Base-by-base conservation (phyloP, 208 protist genomes). In the Crithidia acanthocephali region DNA sequence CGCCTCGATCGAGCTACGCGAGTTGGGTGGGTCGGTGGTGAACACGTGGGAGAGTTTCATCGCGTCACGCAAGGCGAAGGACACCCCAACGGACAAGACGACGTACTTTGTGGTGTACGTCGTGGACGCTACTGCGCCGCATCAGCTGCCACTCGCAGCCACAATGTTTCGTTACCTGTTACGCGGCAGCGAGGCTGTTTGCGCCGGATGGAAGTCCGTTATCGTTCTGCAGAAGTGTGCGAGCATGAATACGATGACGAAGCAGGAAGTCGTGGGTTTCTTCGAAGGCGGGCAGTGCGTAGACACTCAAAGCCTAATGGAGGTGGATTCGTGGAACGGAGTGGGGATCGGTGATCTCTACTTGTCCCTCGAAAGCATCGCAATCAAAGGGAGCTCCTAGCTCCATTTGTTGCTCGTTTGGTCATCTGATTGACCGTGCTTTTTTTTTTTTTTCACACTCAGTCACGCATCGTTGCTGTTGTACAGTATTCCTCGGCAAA, bases 261-360 rank as follows among this genome's bases (percentile, higher is more conserved):
- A 58, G n/a, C 53, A 65, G 8, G 88, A 93, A 32, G 68, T 83
- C 20, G 18, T 13, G 11, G 67, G 68, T 28, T 81, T 90, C 42
- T 67, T 93, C 18, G 64, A 55, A 11, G 70, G 67, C 10, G 57
- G 51, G 11, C 27, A 45, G 15, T 11, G 13, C 2, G 35, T 18
- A 3, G 51, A 60, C 5, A 55, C 68, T 18, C n/a, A 65, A 13
- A 35, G 42, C 27, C 27, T 91, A 27, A 22, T 95, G 22, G 81
- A 81, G 63, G 81, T 87, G 11, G 88, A 93, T 74, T 88, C 88
- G 52, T 95, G 87, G 91, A 93, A 92, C 62, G 87, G 86, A 0
- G 51, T 90, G 5, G 91, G 88, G 11, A 48, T 91, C 23, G 80
- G 76, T 7, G 84, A 88, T 52, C 75, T 91, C 22, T 51, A 85